These are phyloP conservation scores for Lizonia empirigonia DNA, from an alignment of 2,329 filamentous ascomycete species.

Conservation along the genomic window DNA sequence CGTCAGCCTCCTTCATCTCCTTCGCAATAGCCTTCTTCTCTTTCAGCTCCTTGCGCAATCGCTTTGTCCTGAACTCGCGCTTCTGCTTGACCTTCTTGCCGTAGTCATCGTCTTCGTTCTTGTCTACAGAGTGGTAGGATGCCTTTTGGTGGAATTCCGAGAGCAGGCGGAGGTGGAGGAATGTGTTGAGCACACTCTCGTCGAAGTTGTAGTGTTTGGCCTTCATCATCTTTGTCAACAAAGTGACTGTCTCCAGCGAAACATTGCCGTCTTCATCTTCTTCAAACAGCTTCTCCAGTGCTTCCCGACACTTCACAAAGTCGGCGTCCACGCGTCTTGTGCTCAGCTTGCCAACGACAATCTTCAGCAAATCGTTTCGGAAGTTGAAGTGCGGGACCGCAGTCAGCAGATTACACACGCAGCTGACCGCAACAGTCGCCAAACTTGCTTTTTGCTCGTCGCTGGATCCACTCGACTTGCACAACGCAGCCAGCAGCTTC, in stretches of 20 bases:
- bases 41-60: constrained; percentile 78
- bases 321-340: constrained; percentile 72
- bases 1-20: constrained; percentile 91
- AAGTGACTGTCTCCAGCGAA: constrained; percentile 81
- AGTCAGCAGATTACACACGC: constrained; percentile 79
- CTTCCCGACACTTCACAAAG: constrained; percentile 76
- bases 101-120: constrained; percentile 53
- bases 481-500: constrained; percentile 71
- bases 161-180: constrained; percentile 85
- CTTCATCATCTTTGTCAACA: constrained; percentile 95
- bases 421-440: constrained; percentile 79
- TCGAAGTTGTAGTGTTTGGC: constrained; percentile 80
- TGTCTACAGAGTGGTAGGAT: constrained; percentile 77
- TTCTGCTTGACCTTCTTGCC: constrained; percentile 73
- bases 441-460: constrained; percentile 54
- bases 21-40: constrained; percentile 89
- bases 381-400: constrained; percentile 98
- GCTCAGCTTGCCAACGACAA: constrained; percentile 83
- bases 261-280: constrained; percentile 90
- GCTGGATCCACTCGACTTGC: constrained; percentile 60
- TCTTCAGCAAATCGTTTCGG: constrained; percentile 82
- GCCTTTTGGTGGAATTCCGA: constrained; percentile 86
- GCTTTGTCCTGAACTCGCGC: constrained; percentile 87
- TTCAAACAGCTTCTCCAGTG: constrained; percentile 79
- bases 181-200: constrained; percentile 86